Evolutionary conservation across 305 asterid genomes (phyloP), one percentile per base, ranked within the genome.

Genomic region (Ajuga reptans): DNA sequence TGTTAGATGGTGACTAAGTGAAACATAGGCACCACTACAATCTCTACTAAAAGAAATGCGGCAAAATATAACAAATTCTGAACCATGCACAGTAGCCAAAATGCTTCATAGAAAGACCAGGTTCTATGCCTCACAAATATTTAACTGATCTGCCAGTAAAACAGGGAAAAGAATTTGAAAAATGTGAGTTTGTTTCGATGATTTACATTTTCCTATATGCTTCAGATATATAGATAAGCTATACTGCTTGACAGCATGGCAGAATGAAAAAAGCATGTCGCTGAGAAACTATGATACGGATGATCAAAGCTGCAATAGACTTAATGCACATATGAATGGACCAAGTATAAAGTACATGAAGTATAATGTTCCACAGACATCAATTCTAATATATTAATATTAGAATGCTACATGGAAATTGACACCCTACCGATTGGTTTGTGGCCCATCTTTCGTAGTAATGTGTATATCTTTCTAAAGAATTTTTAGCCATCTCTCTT

Each of bases 401-500:
- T 6, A 54, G 60, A 72, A 69, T 16, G 21, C 57, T 55, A 43
- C 67, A 16, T 36, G 66, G 36, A 56, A 62, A 55, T 18, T 17
- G 39, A 21, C n/a, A 64, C 84, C 96, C 53, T 78, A 92, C 98
- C 81, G 92, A 87, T 73, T 92, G 98, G 84, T 92, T 92, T 77
- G 98, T 92, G 39, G 96, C 96, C 98, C 98, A 92, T 84, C 98
- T 85, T 71, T 92, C 98, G 43, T 92, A 92, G 81, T 89, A 91
- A 82, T 91, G 98, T 45, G 96, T 91, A 47, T 91, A 91, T 85
- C 96, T 86, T 78, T 91, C 98, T 72, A 91, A 78, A 36, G 98
- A 91, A 75, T 89, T 91, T 75, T 91, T 91, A 41, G 98, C 98
- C 98, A 92, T 92, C 91, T 92, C 98, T 84, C 94, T 87, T 71